A percentile compares a stretch with the other conserved stretches of the same genome.
Conservation (phyloP, 345 rosid species). For the Conringia planisiliqua region DNA sequence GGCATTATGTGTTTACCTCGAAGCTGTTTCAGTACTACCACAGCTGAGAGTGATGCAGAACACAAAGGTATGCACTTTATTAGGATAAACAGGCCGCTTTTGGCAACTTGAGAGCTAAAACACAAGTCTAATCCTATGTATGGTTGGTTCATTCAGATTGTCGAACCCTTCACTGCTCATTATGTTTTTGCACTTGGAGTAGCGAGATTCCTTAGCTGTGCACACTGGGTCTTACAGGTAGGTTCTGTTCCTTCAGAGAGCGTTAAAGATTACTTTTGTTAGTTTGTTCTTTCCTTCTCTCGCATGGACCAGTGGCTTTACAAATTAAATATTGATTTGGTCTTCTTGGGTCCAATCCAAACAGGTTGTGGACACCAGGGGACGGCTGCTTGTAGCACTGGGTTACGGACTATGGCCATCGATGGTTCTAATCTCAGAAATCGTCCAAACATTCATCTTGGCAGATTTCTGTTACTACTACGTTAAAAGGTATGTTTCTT, state of each 20-base stretch:
- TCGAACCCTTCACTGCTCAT: conserved; percentile 99
- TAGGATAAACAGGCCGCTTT: background rate
- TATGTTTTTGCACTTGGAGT: conserved; percentile 98
- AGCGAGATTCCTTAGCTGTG: conserved; percentile 97
- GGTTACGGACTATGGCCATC: conserved; percentile 99
- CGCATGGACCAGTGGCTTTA: background rate
- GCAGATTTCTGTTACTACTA: conserved; percentile 99
- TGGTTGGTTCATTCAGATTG: conserved; percentile 57
- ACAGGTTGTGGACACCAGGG: conserved; percentile 90
- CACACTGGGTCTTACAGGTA: conserved; percentile 99
- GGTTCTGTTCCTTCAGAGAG: background rate
- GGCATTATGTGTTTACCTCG: conserved; percentile 95
- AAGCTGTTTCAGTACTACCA: conserved; percentile 93
- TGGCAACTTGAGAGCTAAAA: background rate
- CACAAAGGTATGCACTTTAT: conserved; percentile 56
- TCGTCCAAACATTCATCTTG: conserved; percentile 94
- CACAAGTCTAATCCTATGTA: background rate
- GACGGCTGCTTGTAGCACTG: conserved; percentile 84
- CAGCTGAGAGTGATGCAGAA: conserved; percentile 98
- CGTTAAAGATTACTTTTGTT: background rate
- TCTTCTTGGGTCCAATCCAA: background rate
- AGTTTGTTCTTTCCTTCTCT: background rate
- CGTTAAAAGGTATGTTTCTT: conserved; percentile 60
- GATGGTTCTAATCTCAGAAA: conserved; percentile 95
- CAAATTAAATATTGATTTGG: background rate